Evolutionary conservation across 768 basidiomycete species (phyloP).

Genomic region (Auricularia sp.): DNA sequence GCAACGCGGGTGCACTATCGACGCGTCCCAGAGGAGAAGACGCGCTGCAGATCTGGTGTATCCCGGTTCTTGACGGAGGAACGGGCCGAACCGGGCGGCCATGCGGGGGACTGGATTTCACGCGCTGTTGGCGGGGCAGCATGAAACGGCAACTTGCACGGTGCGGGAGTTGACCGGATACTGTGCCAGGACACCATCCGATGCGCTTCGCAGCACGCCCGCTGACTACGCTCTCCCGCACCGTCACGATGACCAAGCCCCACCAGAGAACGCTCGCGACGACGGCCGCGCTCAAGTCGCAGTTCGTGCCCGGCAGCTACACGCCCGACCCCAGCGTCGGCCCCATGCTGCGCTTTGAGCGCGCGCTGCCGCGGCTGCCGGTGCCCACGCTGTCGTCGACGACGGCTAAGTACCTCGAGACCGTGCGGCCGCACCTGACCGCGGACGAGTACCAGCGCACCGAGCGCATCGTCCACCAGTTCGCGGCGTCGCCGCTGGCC

Average conservation of each 20-base stretch:
- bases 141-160: too few species aligned
- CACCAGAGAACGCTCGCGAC: neutral
- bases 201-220: too few species aligned
- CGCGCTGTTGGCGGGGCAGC: too few species aligned
- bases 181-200: too few species aligned
- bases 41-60: too few species aligned
- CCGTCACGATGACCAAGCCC: neutral
- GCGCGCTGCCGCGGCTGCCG: conserved; percentile 65
- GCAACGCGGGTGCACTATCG: too few species aligned
- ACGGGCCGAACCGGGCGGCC: too few species aligned
- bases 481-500: conserved; percentile 58
- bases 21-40: too few species aligned
- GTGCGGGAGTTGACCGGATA: too few species aligned
- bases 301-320: conserved; percentile 21
- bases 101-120: too few species aligned
- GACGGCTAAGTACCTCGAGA: conserved; percentile 78
- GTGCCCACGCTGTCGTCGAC: conserved; percentile 80
- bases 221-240: too few species aligned
- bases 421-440: conserved; percentile 67
- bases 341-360: conserved; percentile 66
- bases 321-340: conserved; percentile 44
- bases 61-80: too few species aligned
- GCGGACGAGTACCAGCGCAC: conserved; percentile 51
- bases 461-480: conserved; percentile 47
- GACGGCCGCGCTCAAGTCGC: neutral